Conservation (phyloP, 2,329 filamentous ascomycete species). For the Cytospora leucostoma region DNA sequence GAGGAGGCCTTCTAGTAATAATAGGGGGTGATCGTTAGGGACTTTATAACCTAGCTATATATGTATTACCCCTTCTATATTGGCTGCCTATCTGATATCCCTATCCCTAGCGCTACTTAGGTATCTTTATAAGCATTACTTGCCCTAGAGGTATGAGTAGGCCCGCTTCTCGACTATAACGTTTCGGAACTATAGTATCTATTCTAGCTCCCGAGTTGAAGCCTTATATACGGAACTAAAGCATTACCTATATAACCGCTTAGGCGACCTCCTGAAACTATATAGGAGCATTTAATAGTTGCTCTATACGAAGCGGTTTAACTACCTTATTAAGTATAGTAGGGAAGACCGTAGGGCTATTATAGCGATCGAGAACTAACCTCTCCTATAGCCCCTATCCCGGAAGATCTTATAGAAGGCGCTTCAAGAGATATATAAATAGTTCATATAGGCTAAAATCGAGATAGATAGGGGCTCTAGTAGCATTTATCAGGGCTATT, state of each 20-base stretch:
- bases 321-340: conserved; percentile 1
- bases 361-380: not conserved
- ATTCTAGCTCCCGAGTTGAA: not conserved
- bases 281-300: not conserved
- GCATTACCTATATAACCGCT: not conserved
- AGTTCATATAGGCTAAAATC: not conserved
- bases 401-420: not conserved
- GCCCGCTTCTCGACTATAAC: not conserved
- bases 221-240: not conserved
- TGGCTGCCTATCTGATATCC: not conserved
- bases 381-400: not conserved
- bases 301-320: not conserved
- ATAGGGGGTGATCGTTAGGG: not conserved
- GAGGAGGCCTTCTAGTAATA: not conserved
- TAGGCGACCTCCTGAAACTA: not conserved
- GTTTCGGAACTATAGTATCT: not conserved
- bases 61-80: not conserved
- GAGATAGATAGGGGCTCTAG: no score
- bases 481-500: no score
- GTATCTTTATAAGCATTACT: not conserved
- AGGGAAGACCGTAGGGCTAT: not conserved
- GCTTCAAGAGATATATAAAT: not conserved
- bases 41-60: not conserved
- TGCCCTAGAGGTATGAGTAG: not conserved
- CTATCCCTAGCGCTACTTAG: not conserved